Percentiles rank a stretch among this genome's conserved stretches.
Evolutionary conservation across 75 land plant species (phyloP).

Genomic region (Azolla pinnata): DNA sequence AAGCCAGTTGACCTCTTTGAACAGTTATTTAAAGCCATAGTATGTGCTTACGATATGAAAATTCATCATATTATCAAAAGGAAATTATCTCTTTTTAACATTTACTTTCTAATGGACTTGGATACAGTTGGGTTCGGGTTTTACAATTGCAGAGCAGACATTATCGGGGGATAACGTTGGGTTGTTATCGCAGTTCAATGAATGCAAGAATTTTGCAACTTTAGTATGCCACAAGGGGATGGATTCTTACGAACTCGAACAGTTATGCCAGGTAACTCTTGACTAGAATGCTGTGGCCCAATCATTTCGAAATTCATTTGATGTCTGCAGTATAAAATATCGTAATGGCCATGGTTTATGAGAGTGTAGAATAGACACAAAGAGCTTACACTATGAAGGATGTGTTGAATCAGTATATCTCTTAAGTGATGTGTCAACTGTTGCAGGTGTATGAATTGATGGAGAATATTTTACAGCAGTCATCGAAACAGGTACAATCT

Average conservation of each 20-base stretch:
- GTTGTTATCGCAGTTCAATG: conserved; percentile 43
- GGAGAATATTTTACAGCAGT: too few relatives aligned
- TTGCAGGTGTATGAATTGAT: too few relatives aligned
- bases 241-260: conserved; percentile 45
- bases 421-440: too few relatives aligned
- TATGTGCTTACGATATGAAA: conserved; percentile 23
- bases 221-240: conserved; percentile 36
- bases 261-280: conserved; percentile 64
- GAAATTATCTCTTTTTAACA: not conserved
- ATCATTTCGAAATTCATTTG: too few relatives aligned
- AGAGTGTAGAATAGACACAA: too few relatives aligned
- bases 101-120: conserved; percentile 3
- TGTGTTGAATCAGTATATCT: too few relatives aligned
- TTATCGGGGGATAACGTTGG: conserved; percentile 26
- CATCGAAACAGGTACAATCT: too few relatives aligned
- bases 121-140: conserved; percentile 62
- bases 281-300: too few relatives aligned
- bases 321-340: too few relatives aligned
- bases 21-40: conserved; percentile 66
- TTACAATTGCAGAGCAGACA: conserved; percentile 57
- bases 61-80: not conserved
- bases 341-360: too few relatives aligned
- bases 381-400: too few relatives aligned
- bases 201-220: conserved; percentile 63
- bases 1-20: conserved; percentile 66